These are phyloP conservation scores for Corchorus capsularis DNA, from an alignment of 345 rosid genomes.

Conservation along the genomic window DNA sequence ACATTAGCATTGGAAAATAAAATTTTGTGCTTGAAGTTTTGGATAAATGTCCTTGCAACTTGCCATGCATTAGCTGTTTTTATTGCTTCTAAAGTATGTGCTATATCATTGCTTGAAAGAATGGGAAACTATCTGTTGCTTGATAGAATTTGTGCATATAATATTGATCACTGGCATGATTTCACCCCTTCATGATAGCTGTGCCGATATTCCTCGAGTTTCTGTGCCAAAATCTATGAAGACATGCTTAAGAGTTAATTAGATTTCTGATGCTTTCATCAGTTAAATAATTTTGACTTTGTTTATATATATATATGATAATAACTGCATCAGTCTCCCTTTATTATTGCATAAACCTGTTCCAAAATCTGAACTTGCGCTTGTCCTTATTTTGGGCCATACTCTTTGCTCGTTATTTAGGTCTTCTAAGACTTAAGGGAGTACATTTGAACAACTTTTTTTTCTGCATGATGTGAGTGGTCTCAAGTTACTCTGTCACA, in stretches of 20 bases:
- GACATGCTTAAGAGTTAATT: not conserved
- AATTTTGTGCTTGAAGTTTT: not conserved
- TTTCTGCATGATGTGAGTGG: constrained; percentile 12
- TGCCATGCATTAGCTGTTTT: not conserved
- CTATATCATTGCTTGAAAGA: not conserved
- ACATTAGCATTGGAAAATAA: not conserved
- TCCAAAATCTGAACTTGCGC: not conserved
- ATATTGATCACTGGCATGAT: not conserved
- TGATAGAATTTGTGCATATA: constrained; percentile 11
- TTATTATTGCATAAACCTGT: not conserved
- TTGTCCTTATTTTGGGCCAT: constrained; percentile 13
- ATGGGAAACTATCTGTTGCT: not conserved
- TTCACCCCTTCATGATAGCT: not conserved
- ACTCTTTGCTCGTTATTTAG: not conserved
- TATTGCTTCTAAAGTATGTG: not conserved
- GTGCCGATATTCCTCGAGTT: not conserved
- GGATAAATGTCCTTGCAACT: not conserved
- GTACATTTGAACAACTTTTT: not conserved
- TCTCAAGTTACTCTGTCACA: not conserved
- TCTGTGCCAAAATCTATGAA: not conserved
- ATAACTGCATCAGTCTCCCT: not conserved
- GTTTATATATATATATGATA: not conserved
- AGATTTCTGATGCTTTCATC: not conserved
- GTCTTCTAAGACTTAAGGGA: not conserved
- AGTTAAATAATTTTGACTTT: not conserved